Base-by-base conservation (phyloP, 257 asterid species). In the Linaria vulgaris region DNA sequence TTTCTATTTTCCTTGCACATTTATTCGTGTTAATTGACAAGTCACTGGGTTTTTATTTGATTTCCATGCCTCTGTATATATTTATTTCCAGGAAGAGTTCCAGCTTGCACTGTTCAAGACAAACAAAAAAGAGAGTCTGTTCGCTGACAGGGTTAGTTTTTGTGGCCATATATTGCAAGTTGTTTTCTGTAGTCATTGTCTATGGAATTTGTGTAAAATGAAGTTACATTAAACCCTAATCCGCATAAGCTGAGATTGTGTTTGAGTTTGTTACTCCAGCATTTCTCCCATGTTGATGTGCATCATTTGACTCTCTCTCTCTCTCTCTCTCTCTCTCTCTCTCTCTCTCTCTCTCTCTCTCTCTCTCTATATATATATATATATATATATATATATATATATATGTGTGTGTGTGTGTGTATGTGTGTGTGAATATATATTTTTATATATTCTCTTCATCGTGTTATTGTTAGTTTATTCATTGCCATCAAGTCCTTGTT, bases 131-230 rank as follows among this genome's bases (percentile, higher is more conserved):
- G 88, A 85, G 82, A 87, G 94, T 78, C 75, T 90, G 69, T 87
- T 90, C 76, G 95, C 95, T 62, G 94, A 85, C 73, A 82, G 95
- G 95, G 97, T 87, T 79, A 64, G 86, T 85, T 75, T 49, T 78
- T 63, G 5, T 64, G 61, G 78, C 66, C 61, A 69, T 70, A 66
- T 47, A 45, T 66, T 69, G 76, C 72, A 82, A 73, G 54, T 67
- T 76, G 50, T 66, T 74, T 76, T 41, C 61, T 38, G 24, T 41
- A 2, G 48, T 13, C 37, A 9, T 14, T 47, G 44, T 60, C 63
- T 16, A 7, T 34, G 51, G 9, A 57, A 48, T 46, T 61, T 43
- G 34, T 69, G 24, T 34, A 56, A 17, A 16, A 34, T 34, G 30
- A 13, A 63, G 14, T 54, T 45, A 61, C 13, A 53, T 19, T 71